phyloP scores from a whole-genome alignment of 192 early-diverging fungal species.

The Phlyctochytrium arcticum region DNA sequence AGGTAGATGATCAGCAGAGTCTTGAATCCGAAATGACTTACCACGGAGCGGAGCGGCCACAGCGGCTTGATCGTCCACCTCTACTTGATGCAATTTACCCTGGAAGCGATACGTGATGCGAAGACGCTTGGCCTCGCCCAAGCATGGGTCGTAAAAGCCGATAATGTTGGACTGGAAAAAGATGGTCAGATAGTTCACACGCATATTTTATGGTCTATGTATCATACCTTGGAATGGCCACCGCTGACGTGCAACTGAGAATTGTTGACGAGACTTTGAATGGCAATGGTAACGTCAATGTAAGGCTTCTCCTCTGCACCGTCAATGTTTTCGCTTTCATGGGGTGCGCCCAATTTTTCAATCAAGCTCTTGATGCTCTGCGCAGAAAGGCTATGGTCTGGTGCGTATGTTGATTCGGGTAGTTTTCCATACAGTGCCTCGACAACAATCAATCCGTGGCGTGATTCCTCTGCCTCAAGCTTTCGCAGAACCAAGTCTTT shows the following conservation, averaged over 20 bases:
- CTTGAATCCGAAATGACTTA: no score
- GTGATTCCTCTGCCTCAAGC: conserved; percentile 58
- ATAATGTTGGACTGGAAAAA: conserved; percentile 66
- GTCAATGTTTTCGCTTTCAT: neutral
- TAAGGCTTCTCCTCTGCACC: conserved; percentile 17
- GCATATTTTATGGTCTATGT: neutral
- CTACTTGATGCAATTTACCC: conserved; percentile 72
- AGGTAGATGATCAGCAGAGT: no score
- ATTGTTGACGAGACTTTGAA: conserved; percentile 79
- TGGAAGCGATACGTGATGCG: conserved; percentile 82
- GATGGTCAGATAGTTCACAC: neutral
- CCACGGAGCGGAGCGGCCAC: conserved; percentile 75
- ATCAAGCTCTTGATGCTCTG: conserved; percentile 28
- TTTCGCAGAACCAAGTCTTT: conserved; percentile 63
- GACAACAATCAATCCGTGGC: conserved; percentile 74
- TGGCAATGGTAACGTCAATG: conserved; percentile 81
- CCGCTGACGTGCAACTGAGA: conserved; percentile 86
- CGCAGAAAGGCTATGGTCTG: conserved; percentile 10
- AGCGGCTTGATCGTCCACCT: conserved; percentile 72
- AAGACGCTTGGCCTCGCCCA: conserved; percentile 80
- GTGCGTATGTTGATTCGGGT: conserved; percentile 8
- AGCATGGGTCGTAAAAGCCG: conserved; percentile 95
- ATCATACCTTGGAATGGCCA: conserved; percentile 76
- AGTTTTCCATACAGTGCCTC: conserved; percentile 87
- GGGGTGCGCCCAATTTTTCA: neutral